Evolutionary conservation across 768 basidiomycete species (phyloP).

Genomic region (Daedaleopsis nitida): DNA sequence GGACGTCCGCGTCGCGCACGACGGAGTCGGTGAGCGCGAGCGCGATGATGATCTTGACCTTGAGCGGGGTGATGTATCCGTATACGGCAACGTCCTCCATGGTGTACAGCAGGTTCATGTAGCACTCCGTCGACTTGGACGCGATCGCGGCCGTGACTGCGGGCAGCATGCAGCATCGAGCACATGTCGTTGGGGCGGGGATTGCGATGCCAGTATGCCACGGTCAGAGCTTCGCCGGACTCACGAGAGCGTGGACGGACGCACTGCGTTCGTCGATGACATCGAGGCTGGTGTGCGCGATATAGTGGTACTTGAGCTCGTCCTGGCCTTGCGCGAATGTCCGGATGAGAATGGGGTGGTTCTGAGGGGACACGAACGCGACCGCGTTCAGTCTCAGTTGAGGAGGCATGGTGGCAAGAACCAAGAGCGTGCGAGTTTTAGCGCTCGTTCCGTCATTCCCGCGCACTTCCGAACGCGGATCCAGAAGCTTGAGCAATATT

Average conservation of each 20-base stretch:
- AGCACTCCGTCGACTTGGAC: constrained; percentile 71
- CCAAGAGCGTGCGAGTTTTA: background rate
- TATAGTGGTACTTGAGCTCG: constrained; percentile 85
- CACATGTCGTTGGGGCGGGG: no score
- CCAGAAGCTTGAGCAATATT: no score
- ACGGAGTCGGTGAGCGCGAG: constrained; percentile 80
- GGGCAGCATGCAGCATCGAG: no score
- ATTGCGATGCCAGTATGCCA: background rate
- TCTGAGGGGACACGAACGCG: constrained; percentile 83
- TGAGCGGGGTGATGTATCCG: constrained; percentile 87
- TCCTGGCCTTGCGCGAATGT: constrained; percentile 63
- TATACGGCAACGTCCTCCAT: constrained; percentile 94
- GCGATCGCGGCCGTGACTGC: constrained; percentile 41
- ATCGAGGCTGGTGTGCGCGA: constrained; percentile 88
- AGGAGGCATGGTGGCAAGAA: constrained; percentile 52
- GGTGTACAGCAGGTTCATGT: constrained; percentile 83
- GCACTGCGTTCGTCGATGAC: constrained; percentile 90
- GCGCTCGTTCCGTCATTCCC: no score
- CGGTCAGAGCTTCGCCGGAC: background rate
- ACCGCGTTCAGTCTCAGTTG: constrained; percentile 77
- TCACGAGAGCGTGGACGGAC: constrained; percentile 30
- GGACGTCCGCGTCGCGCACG: constrained; percentile 78
- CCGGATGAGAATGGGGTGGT: constrained; percentile 78
- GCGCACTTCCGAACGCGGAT: no score
- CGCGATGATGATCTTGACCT: constrained; percentile 84